phyloP scores from a whole-genome alignment of 805 yeast species.

The Diddensiella caesifluorescens region DNA sequence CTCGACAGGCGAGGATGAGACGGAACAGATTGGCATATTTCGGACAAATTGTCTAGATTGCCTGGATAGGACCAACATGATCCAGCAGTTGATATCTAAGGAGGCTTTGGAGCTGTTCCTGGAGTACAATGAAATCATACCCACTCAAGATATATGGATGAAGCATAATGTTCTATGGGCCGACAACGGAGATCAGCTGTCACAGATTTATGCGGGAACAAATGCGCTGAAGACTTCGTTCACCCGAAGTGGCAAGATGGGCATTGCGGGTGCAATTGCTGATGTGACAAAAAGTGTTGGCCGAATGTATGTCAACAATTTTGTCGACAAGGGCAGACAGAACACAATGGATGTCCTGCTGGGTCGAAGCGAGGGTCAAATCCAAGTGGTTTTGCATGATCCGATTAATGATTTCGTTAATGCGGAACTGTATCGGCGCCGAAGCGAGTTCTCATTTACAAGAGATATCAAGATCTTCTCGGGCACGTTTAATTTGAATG shows the following conservation, averaged over 20 bases:
- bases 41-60: slow-evolving; percentile 94
- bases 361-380: slow-evolving; percentile 72
- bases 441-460: slow-evolving; percentile 51
- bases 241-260: slow-evolving; percentile 94
- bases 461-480: slow-evolving; percentile 60
- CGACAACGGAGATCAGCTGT: slow-evolving; percentile 94
- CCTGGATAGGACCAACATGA: slow-evolving; percentile 86
- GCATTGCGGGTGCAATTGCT: slow-evolving; percentile 91
- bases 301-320: slow-evolving; percentile 91
- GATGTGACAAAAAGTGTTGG: slow-evolving; percentile 96
- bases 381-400: slow-evolving; percentile 70
- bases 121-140: slow-evolving; percentile 41
- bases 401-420: slow-evolving; percentile 85
- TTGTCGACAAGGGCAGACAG: slow-evolving; percentile 87
- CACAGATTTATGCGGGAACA: slow-evolving; percentile 95
- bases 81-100: slow-evolving; percentile 68
- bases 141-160: slow-evolving; percentile 47
- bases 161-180: slow-evolving; percentile 93
- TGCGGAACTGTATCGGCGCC: slow-evolving; percentile 49
- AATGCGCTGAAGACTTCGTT: slow-evolving; percentile 94
- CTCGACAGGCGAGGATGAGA: slow-evolving; percentile 45
- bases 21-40: slow-evolving; percentile 86
- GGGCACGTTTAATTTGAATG: slow-evolving; percentile 88
- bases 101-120: slow-evolving; percentile 50
- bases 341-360: slow-evolving; percentile 79